These are phyloP conservation scores for Trichoderma breve DNA, from an alignment of 2,329 filamentous ascomycete genomes.

Conservation along the genomic window DNA sequence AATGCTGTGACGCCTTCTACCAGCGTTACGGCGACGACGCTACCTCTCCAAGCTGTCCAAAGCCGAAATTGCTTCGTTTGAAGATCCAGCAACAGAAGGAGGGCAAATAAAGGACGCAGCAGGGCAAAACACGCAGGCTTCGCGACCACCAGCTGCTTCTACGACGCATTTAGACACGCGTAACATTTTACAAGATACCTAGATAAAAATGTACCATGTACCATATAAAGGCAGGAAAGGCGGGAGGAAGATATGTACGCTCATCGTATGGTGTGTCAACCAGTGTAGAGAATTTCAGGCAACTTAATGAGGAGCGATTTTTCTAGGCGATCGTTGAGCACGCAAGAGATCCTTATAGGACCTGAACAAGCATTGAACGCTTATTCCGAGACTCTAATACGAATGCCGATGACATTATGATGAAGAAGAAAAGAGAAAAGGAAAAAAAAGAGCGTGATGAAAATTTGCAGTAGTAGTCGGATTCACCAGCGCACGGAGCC, in stretches of 20 bases:
- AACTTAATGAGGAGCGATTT: conserved; percentile 71
- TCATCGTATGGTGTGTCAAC: conserved; percentile 43
- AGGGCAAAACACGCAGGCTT: neutral
- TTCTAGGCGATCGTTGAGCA: conserved; percentile 98
- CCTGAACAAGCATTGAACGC: conserved; percentile 90
- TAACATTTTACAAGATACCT: neutral
- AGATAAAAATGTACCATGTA: conserved; percentile 10
- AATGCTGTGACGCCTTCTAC: conserved; percentile 92
- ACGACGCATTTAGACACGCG: neutral
- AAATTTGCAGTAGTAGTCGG: conserved; percentile 28
- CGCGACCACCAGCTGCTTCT: neutral
- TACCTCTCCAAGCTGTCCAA: conserved; percentile 79
- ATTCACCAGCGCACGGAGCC: conserved; percentile 7
- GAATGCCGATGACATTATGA: conserved; percentile 80
- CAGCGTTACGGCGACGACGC: conserved; percentile 72
- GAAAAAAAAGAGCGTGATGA: conserved; percentile 18
- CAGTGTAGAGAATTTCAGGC: conserved; percentile 53
- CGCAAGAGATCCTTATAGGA: conserved; percentile 78
- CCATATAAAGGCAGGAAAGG: neutral
- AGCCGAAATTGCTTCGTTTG: conserved; percentile 71
- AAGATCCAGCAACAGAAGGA: conserved; percentile 76
- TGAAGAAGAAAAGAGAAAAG: conserved; percentile 46
- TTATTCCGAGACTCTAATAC: conserved; percentile 99
- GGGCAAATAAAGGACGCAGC: conserved; percentile 23
- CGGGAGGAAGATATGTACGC: conserved; percentile 41